Percentiles rank a stretch among this genome's conserved stretches.
phyloP scores from a whole-genome alignment of 306 rosid genomes.

The Potentilla sterilis region DNA sequence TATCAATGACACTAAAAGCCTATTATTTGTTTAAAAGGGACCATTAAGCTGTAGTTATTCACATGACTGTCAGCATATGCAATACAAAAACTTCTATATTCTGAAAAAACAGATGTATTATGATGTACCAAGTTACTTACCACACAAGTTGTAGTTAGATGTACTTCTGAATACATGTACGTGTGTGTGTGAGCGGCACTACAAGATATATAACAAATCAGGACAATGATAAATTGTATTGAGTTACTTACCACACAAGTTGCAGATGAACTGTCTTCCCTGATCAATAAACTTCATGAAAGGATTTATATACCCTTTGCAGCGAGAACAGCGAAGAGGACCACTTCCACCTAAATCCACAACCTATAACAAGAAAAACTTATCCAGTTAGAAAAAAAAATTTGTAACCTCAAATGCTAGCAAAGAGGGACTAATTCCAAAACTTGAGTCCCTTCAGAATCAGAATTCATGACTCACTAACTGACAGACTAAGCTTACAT shows the following conservation, averaged over 20 bases:
- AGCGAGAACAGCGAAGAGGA: constrained; percentile 96
- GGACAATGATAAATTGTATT: neutral
- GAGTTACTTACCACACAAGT: constrained; percentile 82
- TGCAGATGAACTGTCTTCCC: constrained; percentile 92
- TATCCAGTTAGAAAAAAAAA: neutral
- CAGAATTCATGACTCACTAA: constrained; percentile 12
- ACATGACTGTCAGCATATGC: neutral
- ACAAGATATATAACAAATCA: constrained; percentile 4
- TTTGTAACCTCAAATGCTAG: neutral
- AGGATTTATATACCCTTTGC: constrained; percentile 95
- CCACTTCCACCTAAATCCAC: constrained; percentile 97
- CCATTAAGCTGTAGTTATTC: neutral
- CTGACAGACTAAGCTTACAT: constrained; percentile 10
- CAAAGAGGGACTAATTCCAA: neutral
- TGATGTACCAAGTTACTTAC: neutral
- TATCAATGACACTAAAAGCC: neutral
- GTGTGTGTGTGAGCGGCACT: no score
- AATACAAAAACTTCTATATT: neutral
- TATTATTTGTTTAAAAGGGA: neutral
- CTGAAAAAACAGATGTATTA: neutral
- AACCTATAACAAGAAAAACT: constrained; percentile 48
- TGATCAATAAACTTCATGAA: constrained; percentile 96
- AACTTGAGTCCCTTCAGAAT: neutral
- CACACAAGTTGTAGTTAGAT: neutral
- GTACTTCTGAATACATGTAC: neutral